Conservation (phyloP, 345 rosid genomes). For the Chamaenerion angustifolium region DNA sequence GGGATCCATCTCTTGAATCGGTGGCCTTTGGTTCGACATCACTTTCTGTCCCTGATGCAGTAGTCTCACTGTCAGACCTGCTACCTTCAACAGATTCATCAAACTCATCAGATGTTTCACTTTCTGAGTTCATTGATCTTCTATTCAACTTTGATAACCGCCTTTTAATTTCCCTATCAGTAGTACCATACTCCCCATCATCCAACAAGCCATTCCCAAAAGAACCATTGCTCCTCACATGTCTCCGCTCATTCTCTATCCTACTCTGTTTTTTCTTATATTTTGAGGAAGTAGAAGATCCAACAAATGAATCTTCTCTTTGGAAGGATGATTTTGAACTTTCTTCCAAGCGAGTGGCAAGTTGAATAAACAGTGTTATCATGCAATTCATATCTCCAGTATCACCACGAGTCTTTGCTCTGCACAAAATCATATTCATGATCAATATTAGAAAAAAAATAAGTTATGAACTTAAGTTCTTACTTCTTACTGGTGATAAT, state of each 20-base stretch:
- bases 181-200: constrained; percentile 72
- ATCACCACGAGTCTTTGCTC: constrained; percentile 68
- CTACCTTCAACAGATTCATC: constrained; percentile 54
- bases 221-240: constrained; percentile 47
- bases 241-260: constrained; percentile 48
- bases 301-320: constrained; percentile 52
- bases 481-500: background rate
- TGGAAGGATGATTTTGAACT: constrained; percentile 64
- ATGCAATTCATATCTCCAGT: constrained; percentile 66
- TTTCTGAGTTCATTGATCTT: constrained; percentile 71
- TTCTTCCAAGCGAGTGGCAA: constrained; percentile 81
- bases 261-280: constrained; percentile 49
- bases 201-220: constrained; percentile 40
- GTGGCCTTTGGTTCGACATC: constrained; percentile 51
- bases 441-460: constrained; percentile 1
- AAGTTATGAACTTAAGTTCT: background rate
- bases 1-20: constrained; percentile 50
- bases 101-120: constrained; percentile 81
- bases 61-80: constrained; percentile 49
- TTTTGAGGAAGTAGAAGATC: constrained; percentile 38
- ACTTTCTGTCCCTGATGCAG: constrained; percentile 81
- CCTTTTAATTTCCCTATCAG: constrained; percentile 83
- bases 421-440: constrained; percentile 18
- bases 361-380: constrained; percentile 61
- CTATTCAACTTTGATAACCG: constrained; percentile 74